Conservation (phyloP, 257 asterid species). For the Agastache rugosa region DNA sequence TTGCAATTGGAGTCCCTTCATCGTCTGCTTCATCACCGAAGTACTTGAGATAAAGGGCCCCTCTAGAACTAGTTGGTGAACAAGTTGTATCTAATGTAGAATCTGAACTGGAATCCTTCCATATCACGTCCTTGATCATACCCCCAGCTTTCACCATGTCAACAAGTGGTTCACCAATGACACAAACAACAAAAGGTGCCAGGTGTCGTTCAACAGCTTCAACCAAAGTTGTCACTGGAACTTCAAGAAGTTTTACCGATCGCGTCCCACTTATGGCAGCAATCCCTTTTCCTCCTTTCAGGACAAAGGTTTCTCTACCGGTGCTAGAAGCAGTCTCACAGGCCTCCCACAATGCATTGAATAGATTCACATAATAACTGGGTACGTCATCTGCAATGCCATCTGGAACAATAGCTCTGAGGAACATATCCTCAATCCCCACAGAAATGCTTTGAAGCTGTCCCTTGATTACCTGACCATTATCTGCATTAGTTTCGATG, state of each 20-base stretch:
- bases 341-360: constrained; percentile 94
- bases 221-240: constrained; percentile 60
- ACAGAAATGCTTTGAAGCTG: constrained; percentile 76
- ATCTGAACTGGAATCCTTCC: constrained; percentile 62
- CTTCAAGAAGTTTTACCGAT: constrained; percentile 83
- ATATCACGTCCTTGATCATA: constrained; percentile 57
- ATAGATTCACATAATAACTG: constrained; percentile 60
- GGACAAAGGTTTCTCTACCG: constrained; percentile 76
- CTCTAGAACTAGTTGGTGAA: constrained; percentile 53
- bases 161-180: constrained; percentile 76
- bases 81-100: constrained; percentile 44
- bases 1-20: constrained; percentile 40
- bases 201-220: constrained; percentile 70
- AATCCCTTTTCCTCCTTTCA: constrained; percentile 90
- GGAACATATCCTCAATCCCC: constrained; percentile 98
- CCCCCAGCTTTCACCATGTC: constrained; percentile 68
- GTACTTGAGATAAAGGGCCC: constrained; percentile 82
- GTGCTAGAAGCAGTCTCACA: constrained; percentile 81
- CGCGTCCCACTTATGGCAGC: constrained; percentile 86
- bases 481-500: constrained; percentile 78
- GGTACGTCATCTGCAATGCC: constrained; percentile 55
- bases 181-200: constrained; percentile 82
- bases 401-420: constrained; percentile 73
- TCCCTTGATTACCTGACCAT: constrained; percentile 75
- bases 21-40: constrained; percentile 65